These are phyloP conservation scores for Suillus discolor DNA, from an alignment of 768 basidiomycete species.

Conservation along the genomic window DNA sequence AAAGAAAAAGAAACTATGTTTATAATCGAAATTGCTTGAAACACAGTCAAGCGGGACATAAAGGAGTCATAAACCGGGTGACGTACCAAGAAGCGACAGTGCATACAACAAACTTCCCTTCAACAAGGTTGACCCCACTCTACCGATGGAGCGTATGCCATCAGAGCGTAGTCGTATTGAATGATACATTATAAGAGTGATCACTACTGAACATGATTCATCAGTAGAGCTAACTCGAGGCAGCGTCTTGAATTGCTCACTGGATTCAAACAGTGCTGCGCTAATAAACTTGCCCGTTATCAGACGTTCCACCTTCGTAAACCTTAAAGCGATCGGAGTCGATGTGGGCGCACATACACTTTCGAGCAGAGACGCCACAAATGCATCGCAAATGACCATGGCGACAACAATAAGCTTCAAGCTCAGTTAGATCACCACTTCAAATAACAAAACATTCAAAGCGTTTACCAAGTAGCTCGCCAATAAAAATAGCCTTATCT, in stretches of 20 bases:
- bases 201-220: constrained; percentile 1
- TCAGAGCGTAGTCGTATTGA: background rate
- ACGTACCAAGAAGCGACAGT: constrained; percentile 11
- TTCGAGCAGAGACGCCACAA: constrained; percentile 7
- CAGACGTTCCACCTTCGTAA: constrained; percentile 1
- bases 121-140: constrained; percentile 2
- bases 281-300: constrained; percentile 15
- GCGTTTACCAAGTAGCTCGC: constrained; percentile 10
- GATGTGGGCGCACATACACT: constrained; percentile 9
- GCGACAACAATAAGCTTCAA: constrained; percentile 9
- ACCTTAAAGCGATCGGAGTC: background rate
- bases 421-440: background rate
- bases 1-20: constrained; percentile 12
- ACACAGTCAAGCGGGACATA: background rate
- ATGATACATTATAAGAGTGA: constrained; percentile 7
- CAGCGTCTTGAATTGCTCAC: constrained; percentile 4
- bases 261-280: constrained; percentile 14
- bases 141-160: background rate
- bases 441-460: background rate
- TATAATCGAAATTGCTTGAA: constrained; percentile 7
- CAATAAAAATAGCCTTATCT: constrained; percentile 6
- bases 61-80: background rate
- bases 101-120: constrained; percentile 17
- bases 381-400: constrained; percentile 8
- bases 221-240: background rate